A percentile compares a stretch with the other conserved stretches of the same genome.
Evolutionary conservation across 495 filamentous ascomycete genomes (phyloP).

Genomic region (Neurospora sp.): DNA sequence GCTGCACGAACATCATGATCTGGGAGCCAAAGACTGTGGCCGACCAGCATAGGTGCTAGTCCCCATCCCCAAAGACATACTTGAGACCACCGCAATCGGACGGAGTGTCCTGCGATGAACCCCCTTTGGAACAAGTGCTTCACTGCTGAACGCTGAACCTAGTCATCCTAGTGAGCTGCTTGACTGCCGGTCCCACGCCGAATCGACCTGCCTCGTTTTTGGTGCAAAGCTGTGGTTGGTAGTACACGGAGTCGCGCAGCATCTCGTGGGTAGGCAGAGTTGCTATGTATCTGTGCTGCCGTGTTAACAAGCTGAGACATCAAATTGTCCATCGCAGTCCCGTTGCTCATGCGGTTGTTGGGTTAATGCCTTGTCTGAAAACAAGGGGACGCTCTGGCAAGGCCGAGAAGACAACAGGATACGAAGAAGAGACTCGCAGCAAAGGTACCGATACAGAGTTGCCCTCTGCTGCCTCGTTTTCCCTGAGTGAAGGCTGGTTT

Average conservation of each 20-base stretch:
- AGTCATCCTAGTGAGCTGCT: not conserved
- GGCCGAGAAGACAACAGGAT: not conserved
- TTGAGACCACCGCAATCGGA: conserved; percentile 11
- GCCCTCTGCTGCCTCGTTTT: not conserved
- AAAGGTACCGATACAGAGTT: not conserved
- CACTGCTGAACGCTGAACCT: not conserved
- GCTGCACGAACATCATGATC: not conserved
- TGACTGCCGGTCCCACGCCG: not conserved
- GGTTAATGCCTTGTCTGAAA: not conserved
- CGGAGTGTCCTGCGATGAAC: not conserved
- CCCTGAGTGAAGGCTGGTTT: not conserved
- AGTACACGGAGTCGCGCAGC: not conserved
- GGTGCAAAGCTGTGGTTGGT: not conserved
- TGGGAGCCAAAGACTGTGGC: not conserved
- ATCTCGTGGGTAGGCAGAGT: not conserved
- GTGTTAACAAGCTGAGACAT: not conserved
- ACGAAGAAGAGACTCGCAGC: not conserved
- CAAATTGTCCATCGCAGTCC: not conserved
- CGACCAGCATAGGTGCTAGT: not conserved
- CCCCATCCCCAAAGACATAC: conserved; percentile 3
- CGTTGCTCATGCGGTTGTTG: not conserved
- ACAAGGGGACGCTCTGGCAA: not conserved
- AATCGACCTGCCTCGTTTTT: not conserved
- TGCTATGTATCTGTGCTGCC: not conserved
- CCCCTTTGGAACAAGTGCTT: not conserved